Conservation (phyloP, 1,139 yeast species). For the Wickerhamomyces sp. region DNA sequence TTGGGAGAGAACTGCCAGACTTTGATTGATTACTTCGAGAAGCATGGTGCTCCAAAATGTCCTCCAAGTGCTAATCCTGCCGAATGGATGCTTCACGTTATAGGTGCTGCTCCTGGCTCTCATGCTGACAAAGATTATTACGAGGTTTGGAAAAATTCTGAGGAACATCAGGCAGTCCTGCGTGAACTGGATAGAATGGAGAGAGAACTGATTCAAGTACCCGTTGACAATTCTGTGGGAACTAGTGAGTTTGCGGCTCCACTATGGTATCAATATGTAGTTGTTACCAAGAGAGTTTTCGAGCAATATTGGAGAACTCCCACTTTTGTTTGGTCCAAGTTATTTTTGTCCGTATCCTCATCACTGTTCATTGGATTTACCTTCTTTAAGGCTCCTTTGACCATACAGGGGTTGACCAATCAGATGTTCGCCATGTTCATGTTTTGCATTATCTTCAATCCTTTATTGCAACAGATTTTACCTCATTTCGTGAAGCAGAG, state of each 20-base stretch:
- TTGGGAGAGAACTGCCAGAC: slow-evolving; percentile 59
- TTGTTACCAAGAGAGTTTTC: slow-evolving; percentile 51
- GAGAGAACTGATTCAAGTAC: slow-evolving; percentile 28
- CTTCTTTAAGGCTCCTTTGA: slow-evolving; percentile 56
- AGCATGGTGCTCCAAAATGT: slow-evolving; percentile 61
- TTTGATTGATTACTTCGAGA: slow-evolving; percentile 59
- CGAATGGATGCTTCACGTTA: slow-evolving; percentile 80
- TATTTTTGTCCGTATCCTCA: slow-evolving; percentile 42
- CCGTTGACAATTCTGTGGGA: slow-evolving; percentile 21
- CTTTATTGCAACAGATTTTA: slow-evolving; percentile 64
- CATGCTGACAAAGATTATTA: slow-evolving; percentile 61
- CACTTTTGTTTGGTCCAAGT: slow-evolving; percentile 60
- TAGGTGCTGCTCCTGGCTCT: slow-evolving; percentile 83
- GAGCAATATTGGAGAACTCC: slow-evolving; percentile 79
- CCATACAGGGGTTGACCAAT: slow-evolving; percentile 56
- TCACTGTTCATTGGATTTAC: slow-evolving; percentile 54
- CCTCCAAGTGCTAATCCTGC: slow-evolving; percentile 76
- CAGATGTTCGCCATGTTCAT: slow-evolving; percentile 68
- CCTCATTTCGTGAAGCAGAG: slow-evolving; percentile 68
- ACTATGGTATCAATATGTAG: slow-evolving; percentile 43
- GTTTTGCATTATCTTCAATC: slow-evolving; percentile 54
- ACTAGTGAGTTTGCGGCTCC: slow-evolving; percentile 35
- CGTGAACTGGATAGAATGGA: slow-evolving; percentile 42
- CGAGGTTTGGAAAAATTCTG: slow-evolving; percentile 61
- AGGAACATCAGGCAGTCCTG: slow-evolving; percentile 43